These are phyloP conservation scores for Apiotrichum gracile DNA, from an alignment of 1,284 basidiomycete genomes.

Conservation along the genomic window DNA sequence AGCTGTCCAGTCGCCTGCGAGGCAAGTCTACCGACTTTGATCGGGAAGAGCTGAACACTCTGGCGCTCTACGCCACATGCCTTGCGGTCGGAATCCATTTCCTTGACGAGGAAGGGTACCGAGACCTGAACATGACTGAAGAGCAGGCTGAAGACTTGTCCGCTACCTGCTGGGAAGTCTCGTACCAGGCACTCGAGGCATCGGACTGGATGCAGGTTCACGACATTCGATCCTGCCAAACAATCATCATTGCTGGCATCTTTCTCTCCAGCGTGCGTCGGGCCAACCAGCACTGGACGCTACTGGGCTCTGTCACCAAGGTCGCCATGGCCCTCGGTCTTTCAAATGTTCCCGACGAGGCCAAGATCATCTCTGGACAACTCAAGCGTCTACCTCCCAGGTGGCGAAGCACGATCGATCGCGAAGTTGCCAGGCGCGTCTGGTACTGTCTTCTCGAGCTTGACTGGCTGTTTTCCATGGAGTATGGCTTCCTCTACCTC, in stretches of 20 bases:
- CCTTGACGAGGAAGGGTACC: conserved; percentile 20
- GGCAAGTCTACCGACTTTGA: conserved; percentile 10
- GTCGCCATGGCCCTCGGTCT: conserved; percentile 19
- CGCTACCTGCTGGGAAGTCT: conserved; percentile 23
- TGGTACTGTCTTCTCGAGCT: conserved; percentile 25
- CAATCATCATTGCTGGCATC: conserved; percentile 22
- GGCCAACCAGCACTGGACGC: conserved; percentile 24
- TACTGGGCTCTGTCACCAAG: conserved; percentile 23
- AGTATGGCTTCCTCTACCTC: conserved; percentile 23
- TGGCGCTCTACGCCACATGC: conserved; percentile 21
- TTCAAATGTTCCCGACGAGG: conserved; percentile 13
- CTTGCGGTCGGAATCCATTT: conserved; percentile 23
- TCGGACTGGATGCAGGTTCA: conserved; percentile 29
- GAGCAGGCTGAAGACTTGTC: conserved; percentile 28
- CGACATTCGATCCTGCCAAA: conserved; percentile 20
- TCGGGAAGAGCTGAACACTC: conserved; percentile 17
- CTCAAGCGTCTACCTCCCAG: conserved; percentile 9
- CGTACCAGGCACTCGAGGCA: conserved; percentile 21
- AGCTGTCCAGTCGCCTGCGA: conserved; percentile 13
- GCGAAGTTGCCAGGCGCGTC: conserved; percentile 23
- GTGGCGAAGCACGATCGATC: conserved; percentile 21
- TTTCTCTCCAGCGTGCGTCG: conserved; percentile 19
- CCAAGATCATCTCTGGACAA: conserved; percentile 6
- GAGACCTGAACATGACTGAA: conserved; percentile 25
- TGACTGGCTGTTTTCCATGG: conserved; percentile 26